phyloP scores from a whole-genome alignment of 2,329 filamentous ascomycete species.

The Periglandula ipomoeae region DNA sequence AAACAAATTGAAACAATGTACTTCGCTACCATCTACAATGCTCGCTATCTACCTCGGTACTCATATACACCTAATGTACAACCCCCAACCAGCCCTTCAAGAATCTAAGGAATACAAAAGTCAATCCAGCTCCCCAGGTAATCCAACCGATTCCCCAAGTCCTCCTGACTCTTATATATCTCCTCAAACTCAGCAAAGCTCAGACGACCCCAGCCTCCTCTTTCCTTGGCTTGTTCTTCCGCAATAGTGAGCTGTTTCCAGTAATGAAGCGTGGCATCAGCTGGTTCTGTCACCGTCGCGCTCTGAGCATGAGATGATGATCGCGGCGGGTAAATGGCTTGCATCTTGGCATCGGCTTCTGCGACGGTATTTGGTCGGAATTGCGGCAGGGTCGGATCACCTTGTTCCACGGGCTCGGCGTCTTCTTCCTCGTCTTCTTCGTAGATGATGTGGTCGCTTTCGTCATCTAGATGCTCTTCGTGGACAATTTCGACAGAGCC shows the following conservation, averaged over 20 bases:
- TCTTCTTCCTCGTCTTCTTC: conserved; percentile 11
- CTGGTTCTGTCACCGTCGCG: conserved; percentile 12
- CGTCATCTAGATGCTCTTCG: conserved; percentile 11
- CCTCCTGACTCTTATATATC: conserved; percentile 60
- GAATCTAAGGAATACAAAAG: conserved; percentile 57
- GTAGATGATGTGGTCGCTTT: conserved; percentile 1
- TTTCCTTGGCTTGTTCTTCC: conserved; percentile 57
- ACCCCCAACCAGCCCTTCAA: too few relatives aligned
- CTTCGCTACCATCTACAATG: too few relatives aligned
- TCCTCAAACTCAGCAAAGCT: conserved; percentile 71
- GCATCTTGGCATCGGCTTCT: conserved; percentile 11
- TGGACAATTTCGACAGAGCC: conserved; percentile 15
- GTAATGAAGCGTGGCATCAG: conserved; percentile 27
- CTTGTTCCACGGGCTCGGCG: conserved; percentile 17
- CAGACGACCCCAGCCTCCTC: conserved; percentile 74
- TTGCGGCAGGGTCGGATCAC: conserved; percentile 59
- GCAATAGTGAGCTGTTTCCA: conserved; percentile 53
- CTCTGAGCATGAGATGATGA: background rate
- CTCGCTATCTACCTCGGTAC: too few relatives aligned
- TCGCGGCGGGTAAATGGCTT: background rate
- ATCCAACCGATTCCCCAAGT: conserved; percentile 55
- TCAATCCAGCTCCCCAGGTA: conserved; percentile 92
- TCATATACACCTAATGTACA: too few relatives aligned
- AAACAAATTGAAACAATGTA: too few relatives aligned
- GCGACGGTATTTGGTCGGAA: conserved; percentile 49